phyloP scores from a whole-genome alignment of 2,329 filamentous ascomycete species.

The Pseudogymnoascus sp. region DNA sequence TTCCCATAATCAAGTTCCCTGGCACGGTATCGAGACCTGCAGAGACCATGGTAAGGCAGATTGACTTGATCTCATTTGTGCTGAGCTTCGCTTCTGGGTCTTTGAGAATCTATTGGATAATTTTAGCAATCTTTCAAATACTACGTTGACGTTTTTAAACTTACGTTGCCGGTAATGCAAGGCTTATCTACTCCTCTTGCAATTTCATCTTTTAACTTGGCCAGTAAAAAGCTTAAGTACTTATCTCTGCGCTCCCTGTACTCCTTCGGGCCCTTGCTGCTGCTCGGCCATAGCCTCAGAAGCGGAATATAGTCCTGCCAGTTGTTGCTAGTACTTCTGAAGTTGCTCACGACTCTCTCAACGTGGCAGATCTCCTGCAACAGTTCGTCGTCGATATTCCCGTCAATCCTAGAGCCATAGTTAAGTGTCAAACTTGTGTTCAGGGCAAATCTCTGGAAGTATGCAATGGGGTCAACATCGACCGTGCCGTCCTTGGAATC shows the following conservation, averaged over 20 bases:
- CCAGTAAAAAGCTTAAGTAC: constrained; percentile 53
- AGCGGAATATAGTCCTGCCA: constrained; percentile 81
- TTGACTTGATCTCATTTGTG: constrained; percentile 67
- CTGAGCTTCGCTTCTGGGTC: constrained; percentile 35
- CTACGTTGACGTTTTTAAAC: neutral
- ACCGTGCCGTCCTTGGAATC: constrained; percentile 55
- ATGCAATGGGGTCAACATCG: constrained; percentile 64
- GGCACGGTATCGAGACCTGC: constrained; percentile 77
- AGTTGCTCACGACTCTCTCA: constrained; percentile 68
- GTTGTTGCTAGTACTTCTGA: constrained; percentile 73
- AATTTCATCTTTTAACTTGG: constrained; percentile 54
- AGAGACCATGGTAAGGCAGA: constrained; percentile 75
- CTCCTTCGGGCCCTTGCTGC: constrained; percentile 55
- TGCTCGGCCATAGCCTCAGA: constrained; percentile 55
- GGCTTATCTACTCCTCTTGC: constrained; percentile 57
- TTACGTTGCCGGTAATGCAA: constrained; percentile 62
- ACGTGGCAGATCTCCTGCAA: constrained; percentile 69
- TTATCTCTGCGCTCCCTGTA: constrained; percentile 63
- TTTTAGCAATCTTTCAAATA: constrained; percentile 48
- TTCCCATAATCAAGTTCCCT: constrained; percentile 70
- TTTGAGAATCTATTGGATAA: constrained; percentile 16
- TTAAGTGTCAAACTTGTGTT: constrained; percentile 73
- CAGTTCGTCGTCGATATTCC: constrained; percentile 58
- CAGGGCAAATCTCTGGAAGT: constrained; percentile 69
- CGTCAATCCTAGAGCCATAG: constrained; percentile 70